Base-by-base conservation (phyloP, 257 asterid genomes). In the Gentiana straminea region DNA sequence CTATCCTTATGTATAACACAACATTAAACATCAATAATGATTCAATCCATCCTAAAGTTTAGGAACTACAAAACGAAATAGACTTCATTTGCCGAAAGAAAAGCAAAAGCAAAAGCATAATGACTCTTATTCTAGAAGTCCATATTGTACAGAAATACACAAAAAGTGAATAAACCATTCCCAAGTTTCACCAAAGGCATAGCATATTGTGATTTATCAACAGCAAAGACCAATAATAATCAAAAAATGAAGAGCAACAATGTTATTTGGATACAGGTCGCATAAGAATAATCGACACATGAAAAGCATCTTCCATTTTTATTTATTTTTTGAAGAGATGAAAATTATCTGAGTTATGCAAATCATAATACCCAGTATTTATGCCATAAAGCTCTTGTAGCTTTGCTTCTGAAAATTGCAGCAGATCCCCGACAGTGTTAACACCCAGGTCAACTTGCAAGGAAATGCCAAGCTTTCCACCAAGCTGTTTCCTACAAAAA, bases 381-480 rank as follows among this genome's bases (percentile, higher is more conserved):
- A 73, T 59, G 72, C 98, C 95, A 74, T 76, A 91, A 66, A 53
- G 71, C 52, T 84, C 96, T 77, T 84, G 98, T 53, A 91, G 87
- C 80, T 84, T 87, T 54, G 74, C 89, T 79, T 75, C 87, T 39
- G 96, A 72, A 84, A 81, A 91, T 58, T 73, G 88, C 74, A 91
- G 72, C 46, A 91, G 76, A 76, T 84, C 95, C 69, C 98, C 98
- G 54, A 91, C 96, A 54, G 94, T 84, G 68, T 81, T 73, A 61
- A 84, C 87, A 32, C 79, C 81, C 53, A 86, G 89, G 69, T 87
- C 90, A 63, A 59, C 66, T 76, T 84, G 95, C 75, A 91, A 72
- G 52, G 90, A 79, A 71, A 81, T 81, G 48, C 98, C 98, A 55
- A 91, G 95, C 79, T 91, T 91, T 64, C 98, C 98, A 8, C 98